Base-by-base conservation (phyloP, 306 rosid species). In the Rosa persica region DNA sequence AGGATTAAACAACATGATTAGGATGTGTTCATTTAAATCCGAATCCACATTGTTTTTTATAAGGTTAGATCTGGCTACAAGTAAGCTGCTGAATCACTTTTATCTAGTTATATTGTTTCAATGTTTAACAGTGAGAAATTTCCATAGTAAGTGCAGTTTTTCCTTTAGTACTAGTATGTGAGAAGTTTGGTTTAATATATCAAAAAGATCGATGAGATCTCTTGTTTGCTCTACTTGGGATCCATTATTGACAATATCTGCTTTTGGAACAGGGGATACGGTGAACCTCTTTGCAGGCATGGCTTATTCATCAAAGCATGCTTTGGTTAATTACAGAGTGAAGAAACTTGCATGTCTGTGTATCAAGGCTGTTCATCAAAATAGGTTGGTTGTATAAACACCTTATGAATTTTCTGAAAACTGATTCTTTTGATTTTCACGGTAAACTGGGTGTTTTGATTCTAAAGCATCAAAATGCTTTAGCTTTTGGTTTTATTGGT, bases 261-360 rank as follows among this genome's bases (percentile, higher is more conserved):
- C 34, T 67, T 73, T 47, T 83, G 87, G 71, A 72, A 83, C 93
- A 95, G 98, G 98, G 75, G 87, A 87, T 81, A 78, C 79, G 16
- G 78, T 83, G 82, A 83, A 88, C 78, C 84, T 95, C 49, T 88
- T 95, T 83, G 91, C 93, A n/a, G 97, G 98, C 76, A 79, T 49
- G 76, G 90, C 91, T 77, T 95, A 91, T 84, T 81, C 83, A 48
- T 85, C 84, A 64, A 71, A 69, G 9, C 80, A 83, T 77, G 93
- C 96, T 80, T 81, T 90, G 79, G 98, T 88, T 80, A 87, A 91
- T 83, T 89, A 78, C 86, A 86, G 98, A 82, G 87, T 92, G 81
- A 92, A 92, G 91, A 83, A 86, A 72, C 84, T 95, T 81, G 92
- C 87, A 67, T 86, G 85, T 82, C 79, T 83, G 55, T 92, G 96